Base-by-base conservation (phyloP, 179 eudicot genomes). In the Spergularia azorica region DNA sequence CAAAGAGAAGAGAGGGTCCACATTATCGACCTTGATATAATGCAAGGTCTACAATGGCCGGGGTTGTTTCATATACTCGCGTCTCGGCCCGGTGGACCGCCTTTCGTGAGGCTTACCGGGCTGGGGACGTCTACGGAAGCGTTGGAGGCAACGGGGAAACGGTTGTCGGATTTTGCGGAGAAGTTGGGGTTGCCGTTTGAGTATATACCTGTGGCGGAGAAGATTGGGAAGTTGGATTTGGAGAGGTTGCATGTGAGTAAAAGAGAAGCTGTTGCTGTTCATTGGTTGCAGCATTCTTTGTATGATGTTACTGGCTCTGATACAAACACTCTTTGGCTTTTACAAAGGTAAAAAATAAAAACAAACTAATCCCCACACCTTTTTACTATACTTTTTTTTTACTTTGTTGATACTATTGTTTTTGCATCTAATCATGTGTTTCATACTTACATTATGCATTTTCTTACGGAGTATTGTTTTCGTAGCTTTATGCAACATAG, bases 11-110 rank as follows among this genome's bases (percentile, higher is more conserved):
- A 90, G 1, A 58, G 95, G 56, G 96, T 95, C 48, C 98, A 95
- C 62, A 95, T 95, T 9, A 89, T 95, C 15, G 98, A 95, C 76
- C 90, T 95, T 1, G 98, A 95, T 56, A 90, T 95, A 52, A 95
- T 95, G 98, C 97, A 95, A 54, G 98, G 98, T 1, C 76, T 95
- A 2, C 98, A 95, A 39, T 95, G 98, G 98, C 98, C 98, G 0
- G 98, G 98, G 0, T 79, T 95, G 2, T 95, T 95, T 39, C 98
- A 95, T 51, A 89, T 95, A 50, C 74, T 95, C 39, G 98, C 97
- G 0, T 95, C 98, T 0, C 64, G 97, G 59, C 92, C 98, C 0
- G 97, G 97, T 5, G 98, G 98, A 4, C 91, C 98, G 1, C 98
- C 98, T 0, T 86, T 78, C 4, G 98, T 95, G 0, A 79, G 97